Conservation (phyloP, 1,139 yeast species). For the Scheffersomyces insectosa region DNA sequence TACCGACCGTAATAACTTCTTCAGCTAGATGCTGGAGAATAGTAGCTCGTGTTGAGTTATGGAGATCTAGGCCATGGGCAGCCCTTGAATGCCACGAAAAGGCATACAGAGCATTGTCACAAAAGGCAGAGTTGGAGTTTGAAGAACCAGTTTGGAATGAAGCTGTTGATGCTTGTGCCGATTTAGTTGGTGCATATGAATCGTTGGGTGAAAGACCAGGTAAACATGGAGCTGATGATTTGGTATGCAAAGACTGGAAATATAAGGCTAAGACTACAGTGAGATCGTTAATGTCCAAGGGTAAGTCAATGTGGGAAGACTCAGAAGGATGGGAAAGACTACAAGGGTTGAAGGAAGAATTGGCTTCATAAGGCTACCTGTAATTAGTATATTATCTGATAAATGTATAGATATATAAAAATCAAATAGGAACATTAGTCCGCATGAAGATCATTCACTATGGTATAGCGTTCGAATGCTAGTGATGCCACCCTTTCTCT, state of each 20-base stretch:
- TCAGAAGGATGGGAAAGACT: conserved; percentile 75
- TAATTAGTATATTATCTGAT: conserved; percentile 5
- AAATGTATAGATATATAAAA: not conserved
- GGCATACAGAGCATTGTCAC: conserved; percentile 74
- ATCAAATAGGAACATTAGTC: not conserved
- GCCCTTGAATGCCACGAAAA: conserved; percentile 85
- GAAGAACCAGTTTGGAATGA: conserved; percentile 71
- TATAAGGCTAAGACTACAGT: conserved; percentile 76
- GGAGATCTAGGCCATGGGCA: conserved; percentile 88
- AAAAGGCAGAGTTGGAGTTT: conserved; percentile 63
- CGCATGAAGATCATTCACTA: conserved; percentile 22
- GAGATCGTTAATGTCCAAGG: conserved; percentile 76
- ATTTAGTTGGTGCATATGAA: conserved; percentile 84
- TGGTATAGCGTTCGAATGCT: conserved; percentile 29
- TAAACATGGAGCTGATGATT: conserved; percentile 76
- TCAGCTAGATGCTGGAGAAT: conserved; percentile 81
- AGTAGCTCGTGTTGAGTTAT: conserved; percentile 78
- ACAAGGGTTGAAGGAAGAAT: conserved; percentile 51
- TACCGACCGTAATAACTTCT: conserved; percentile 70
- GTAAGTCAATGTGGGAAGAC: conserved; percentile 78
- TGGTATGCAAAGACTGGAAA: conserved; percentile 91
- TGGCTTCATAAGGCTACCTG: conserved; percentile 11
- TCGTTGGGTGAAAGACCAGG: conserved; percentile 87
- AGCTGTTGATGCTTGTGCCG: conserved; percentile 78
- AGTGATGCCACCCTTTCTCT: conserved; percentile 26